Evolutionary conservation across 1,284 basidiomycete species (phyloP), one percentile per base, ranked within the genome.

Genomic region (Boletus sp.): DNA sequence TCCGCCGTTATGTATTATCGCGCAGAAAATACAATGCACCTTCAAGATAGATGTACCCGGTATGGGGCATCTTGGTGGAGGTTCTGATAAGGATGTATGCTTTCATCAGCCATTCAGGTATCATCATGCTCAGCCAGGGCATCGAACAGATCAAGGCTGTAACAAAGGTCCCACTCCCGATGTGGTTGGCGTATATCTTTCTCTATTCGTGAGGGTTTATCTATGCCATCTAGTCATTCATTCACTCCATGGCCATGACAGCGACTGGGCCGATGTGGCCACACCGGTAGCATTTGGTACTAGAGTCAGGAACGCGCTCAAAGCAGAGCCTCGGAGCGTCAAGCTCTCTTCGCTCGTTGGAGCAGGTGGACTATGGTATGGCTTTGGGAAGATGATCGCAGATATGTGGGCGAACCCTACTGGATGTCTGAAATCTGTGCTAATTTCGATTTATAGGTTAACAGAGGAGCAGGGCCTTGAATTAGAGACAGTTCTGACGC

Each of bases 311-410:
- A 88, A 91, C 50, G 92, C 92, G 2, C 73, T 94, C 45, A 91
- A 85, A 55, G 92, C 92, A 10, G 88, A 91, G 45, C 76, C 91
- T 10, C 77, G 79, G 20, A 89, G 86, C 53, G 91, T 95, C 46
- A 82, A 81, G 46, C 73, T 94, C 4, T 81, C 87, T 4, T 77
- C 76, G 29, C 77, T 93, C 3, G 90, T 94, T 4, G 92, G 92
- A 5, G 81, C 83, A n/a, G 88, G 88, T 7, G 88, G 90, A 4
- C 70, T 82, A 57, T 95, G 92, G 92, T 95, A 94, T 64, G 84
- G 84, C 3, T 93, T 92, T 65, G 92, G 92, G 12, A 81, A 82
- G 60, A 81, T 81, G 57, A 81, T 94, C 50, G 86, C 85, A 69
- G 81, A 84, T 45, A 77, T 94, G 90, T 90, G 27, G 39, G 46